Conservation (phyloP, 441 rosid genomes). For the Pelargonium citronellum region DNA sequence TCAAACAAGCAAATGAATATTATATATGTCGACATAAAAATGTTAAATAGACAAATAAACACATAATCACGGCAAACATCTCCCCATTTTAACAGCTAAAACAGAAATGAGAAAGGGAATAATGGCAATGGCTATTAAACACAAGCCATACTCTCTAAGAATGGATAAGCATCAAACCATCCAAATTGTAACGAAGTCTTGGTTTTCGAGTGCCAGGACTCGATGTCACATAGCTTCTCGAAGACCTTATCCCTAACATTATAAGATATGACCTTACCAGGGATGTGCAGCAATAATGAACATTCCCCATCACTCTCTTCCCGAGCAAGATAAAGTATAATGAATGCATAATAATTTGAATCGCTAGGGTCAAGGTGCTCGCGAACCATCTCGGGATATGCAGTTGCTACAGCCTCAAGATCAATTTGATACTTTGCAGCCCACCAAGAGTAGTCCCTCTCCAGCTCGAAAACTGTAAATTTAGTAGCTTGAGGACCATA, state of each 20-base stretch:
- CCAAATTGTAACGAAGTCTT: constrained; percentile 11
- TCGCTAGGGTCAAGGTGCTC: constrained; percentile 10
- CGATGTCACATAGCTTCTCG: constrained; percentile 21
- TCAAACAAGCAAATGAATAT: too few species aligned
- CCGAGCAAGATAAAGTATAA: constrained; percentile 16
- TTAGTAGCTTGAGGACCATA: constrained; percentile 18
- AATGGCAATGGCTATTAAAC: constrained; percentile 2
- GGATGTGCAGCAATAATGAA: constrained; percentile 23
- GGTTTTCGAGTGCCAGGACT: constrained; percentile 5
- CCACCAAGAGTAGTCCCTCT: constrained; percentile 20
- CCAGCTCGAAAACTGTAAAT: constrained; percentile 22
- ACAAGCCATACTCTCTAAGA: constrained; percentile 14
- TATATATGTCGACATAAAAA: too few species aligned
- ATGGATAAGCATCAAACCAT: constrained; percentile 20
- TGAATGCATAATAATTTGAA: constrained; percentile 17
- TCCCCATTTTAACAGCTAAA: not conserved
- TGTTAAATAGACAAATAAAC: too few species aligned
- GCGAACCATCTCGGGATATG: constrained; percentile 18
- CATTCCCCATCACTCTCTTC: constrained; percentile 8
- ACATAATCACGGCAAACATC: too few species aligned
- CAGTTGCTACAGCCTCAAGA: constrained; percentile 1
- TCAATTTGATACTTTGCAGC: constrained; percentile 14
- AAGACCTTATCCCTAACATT: constrained; percentile 17
- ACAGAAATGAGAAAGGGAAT: not conserved
- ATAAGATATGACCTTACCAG: constrained; percentile 19